Conservation (phyloP, 1,284 basidiomycete genomes). For the Apiotrichum brassicae region DNA sequence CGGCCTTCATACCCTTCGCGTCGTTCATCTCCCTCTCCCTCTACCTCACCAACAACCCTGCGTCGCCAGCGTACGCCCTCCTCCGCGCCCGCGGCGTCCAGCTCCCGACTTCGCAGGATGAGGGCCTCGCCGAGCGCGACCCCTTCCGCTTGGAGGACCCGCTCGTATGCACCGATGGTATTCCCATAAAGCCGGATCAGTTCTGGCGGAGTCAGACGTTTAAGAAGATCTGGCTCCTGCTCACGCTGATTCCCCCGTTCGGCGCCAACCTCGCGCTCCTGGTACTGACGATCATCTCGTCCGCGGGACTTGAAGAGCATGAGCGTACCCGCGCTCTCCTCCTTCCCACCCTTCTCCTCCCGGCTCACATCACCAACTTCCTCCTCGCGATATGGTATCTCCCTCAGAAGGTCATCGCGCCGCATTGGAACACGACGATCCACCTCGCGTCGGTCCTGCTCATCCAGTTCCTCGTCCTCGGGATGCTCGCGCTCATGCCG, state of each 20-base stretch:
- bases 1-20: conserved; percentile 32
- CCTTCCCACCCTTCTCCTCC: conserved; percentile 51
- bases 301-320: conserved; percentile 14
- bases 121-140: conserved; percentile 49
- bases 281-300: conserved; percentile 40
- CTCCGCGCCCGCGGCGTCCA: conserved; percentile 17
- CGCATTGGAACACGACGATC: conserved; percentile 59
- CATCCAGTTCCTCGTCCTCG: conserved; percentile 52
- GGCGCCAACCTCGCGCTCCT: conserved; percentile 27
- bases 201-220: conserved; percentile 54
- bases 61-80: conserved; percentile 24
- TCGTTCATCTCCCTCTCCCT: conserved; percentile 33
- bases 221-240: conserved; percentile 27
- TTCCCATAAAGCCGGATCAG: conserved; percentile 60
- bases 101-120: conserved; percentile 28
- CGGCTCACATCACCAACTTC: conserved; percentile 59
- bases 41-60: conserved; percentile 32
- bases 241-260: conserved; percentile 33
- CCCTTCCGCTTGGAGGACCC: conserved; percentile 70
- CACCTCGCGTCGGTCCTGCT: conserved; percentile 60
- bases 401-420: conserved; percentile 50
- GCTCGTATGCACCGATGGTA: conserved; percentile 66
- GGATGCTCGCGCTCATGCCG: conserved; percentile 40
- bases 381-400: conserved; percentile 55
- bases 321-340: conserved; percentile 14